phyloP scores from a whole-genome alignment of 1,139 yeast species.

The Scheffersomyces lignicola region DNA sequence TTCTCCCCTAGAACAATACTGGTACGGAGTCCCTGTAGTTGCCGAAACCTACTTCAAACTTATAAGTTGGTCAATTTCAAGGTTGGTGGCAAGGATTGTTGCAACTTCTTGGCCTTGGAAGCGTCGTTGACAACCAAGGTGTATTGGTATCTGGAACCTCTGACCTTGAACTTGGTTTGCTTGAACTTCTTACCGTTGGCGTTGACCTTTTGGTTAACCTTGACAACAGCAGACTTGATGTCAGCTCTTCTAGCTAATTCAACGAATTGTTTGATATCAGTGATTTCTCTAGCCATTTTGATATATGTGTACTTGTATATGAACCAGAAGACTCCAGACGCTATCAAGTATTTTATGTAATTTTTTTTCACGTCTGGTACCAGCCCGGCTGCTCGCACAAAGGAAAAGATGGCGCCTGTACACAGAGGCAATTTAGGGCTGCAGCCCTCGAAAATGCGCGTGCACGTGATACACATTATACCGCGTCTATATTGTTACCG shows the following conservation, averaged over 20 bases:
- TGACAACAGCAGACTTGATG: constrained; percentile 89
- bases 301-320: constrained; percentile 26
- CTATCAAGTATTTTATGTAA: not conserved
- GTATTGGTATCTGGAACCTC: constrained; percentile 94
- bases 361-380: constrained; percentile 1
- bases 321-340: not conserved
- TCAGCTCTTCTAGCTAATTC: constrained; percentile 98
- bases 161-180: constrained; percentile 98
- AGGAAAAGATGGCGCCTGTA: too few species aligned
- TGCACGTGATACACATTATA: constrained; percentile 4
- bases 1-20: too few species aligned
- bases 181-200: constrained; percentile 83
- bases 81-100: constrained; percentile 97
- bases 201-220: constrained; percentile 84
- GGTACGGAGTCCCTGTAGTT: too few species aligned
- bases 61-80: constrained; percentile 74
- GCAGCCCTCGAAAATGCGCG: constrained; percentile 10
- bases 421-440: constrained; percentile 11
- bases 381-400: too few species aligned
- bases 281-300: constrained; percentile 59
- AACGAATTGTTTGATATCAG: constrained; percentile 96
- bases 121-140: constrained; percentile 95
- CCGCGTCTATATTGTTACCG: not conserved
- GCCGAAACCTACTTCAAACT: too few species aligned
- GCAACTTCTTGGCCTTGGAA: constrained; percentile 97